Conservation (phyloP, 495 filamentous ascomycete species). For the Penicillium pulvis region DNA sequence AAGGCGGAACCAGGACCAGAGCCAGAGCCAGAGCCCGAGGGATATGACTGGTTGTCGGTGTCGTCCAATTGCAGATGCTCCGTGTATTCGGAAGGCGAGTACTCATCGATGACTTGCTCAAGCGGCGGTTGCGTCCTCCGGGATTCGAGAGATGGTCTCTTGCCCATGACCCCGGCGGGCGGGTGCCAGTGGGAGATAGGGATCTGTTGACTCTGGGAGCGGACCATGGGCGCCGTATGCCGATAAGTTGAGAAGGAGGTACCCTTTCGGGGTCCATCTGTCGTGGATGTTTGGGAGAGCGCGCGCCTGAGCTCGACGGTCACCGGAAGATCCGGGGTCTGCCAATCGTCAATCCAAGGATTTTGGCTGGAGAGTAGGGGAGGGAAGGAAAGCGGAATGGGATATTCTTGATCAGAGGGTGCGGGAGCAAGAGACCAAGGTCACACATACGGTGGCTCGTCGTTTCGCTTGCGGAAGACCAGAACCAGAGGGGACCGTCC, state of each 20-base stretch:
- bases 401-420: conserved; percentile 13
- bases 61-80: conserved; percentile 34
- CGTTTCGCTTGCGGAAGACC: conserved; percentile 49
- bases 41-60: conserved; percentile 18
- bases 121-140: conserved; percentile 29
- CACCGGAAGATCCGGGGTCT: conserved; percentile 48
- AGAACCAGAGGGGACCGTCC: conserved; percentile 42
- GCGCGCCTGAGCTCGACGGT: conserved; percentile 38
- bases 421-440: conserved; percentile 48
- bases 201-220: conserved; percentile 49
- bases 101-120: conserved; percentile 42
- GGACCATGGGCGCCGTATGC: conserved; percentile 41
- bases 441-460: conserved; percentile 54
- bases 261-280: conserved; percentile 28
- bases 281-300: conserved; percentile 37
- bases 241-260: conserved; percentile 30
- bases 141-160: conserved; percentile 40
- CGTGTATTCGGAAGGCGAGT: conserved; percentile 46
- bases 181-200: conserved; percentile 40
- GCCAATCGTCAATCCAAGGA: conserved; percentile 52
- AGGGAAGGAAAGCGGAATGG: conserved; percentile 19
- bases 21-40: not conserved
- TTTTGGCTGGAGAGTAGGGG: conserved; percentile 23
- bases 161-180: conserved; percentile 28
- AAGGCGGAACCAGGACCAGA: conserved; percentile 26